phyloP scores from a whole-genome alignment of 805 yeast genomes.

The Maudiozyma saulgeensis region DNA sequence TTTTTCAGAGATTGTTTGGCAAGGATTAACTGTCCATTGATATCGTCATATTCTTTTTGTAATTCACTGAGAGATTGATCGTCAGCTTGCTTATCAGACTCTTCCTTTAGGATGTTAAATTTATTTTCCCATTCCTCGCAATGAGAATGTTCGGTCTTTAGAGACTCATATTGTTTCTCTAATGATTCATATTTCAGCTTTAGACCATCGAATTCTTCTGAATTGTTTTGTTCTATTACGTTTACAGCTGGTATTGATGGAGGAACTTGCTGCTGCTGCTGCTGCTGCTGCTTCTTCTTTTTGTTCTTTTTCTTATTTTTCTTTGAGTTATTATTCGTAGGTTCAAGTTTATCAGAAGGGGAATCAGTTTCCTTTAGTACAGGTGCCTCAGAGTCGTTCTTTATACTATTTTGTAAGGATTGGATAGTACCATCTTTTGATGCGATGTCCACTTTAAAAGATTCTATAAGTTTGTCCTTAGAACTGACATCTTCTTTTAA shows the following conservation, averaged over 20 bases:
- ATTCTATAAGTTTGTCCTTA: neutral
- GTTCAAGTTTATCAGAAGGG: neutral
- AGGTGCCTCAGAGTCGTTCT: neutral
- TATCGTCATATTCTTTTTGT: neutral
- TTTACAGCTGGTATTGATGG: neutral
- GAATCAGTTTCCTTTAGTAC: neutral
- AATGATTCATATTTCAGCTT: neutral
- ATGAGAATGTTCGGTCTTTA: neutral
- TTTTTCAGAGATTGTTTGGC: constrained; percentile 28
- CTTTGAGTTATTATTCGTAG: neutral
- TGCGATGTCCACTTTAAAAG: neutral
- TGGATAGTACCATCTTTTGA: neutral
- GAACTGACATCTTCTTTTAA: neutral
- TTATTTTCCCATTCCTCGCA: neutral
- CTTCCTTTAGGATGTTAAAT: neutral
- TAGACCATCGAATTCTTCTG: neutral
- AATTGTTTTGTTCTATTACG: neutral
- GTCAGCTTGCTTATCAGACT: neutral
- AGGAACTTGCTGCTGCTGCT: neutral
- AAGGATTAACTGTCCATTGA: constrained; percentile 7
- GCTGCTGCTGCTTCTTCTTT: constrained; percentile 1
- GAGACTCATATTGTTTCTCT: neutral
- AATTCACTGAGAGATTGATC: neutral
- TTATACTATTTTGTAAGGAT: neutral
- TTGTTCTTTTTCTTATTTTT: constrained; percentile 3